Base-by-base conservation (phyloP, 208 protist species). In the Novymonas esmeraldas region DNA sequence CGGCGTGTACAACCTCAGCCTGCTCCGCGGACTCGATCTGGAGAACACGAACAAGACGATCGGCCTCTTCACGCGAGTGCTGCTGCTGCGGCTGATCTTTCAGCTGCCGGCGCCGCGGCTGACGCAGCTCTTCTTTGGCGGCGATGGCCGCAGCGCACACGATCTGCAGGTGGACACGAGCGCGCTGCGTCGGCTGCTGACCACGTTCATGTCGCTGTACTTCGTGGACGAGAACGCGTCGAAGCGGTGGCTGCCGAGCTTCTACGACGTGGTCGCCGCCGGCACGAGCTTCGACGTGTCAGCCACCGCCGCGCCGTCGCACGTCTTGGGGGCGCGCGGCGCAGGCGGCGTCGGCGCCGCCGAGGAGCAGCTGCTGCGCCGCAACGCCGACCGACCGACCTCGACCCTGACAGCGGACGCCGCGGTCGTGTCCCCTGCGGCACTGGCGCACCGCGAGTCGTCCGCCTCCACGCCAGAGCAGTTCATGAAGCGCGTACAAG, bases 11-110 rank as follows among this genome's bases (percentile, higher is more conserved):
- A 73, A 78, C 22, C 78, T 95, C 2, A 73, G 78, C 64, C 61
- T 95, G 24, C 76, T 95, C n/a, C 89, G 89, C 18, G 89, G 89
- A 3, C 73, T 95, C n/a, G 89, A 95, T 64, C 56, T 95, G 58
- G 84, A 91, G 56, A 72, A 73, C 56, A 89, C 82, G 11, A 92
- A 86, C 75, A 84, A 87, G 52, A 86, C 81, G 29, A 93, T 92
- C 33, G 77, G 85, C 6, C 75, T 95, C 20, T 93, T 95, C 64
- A 77, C 83, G 4, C 87, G 90, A 11, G 74, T 95, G 34, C 50
- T 93, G 39, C 54, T 95, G 18, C 79, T 95, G 50, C 84, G 90
- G 6, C 28, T 95, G 6, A 74, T 95, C 24, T 58, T 93, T 6
- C 77, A 86, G 59, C 78, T 95, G 14, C 58, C 80, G 2, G 55